Conservation (phyloP, 495 filamentous ascomycete genomes). For the Evernia prunastri region DNA sequence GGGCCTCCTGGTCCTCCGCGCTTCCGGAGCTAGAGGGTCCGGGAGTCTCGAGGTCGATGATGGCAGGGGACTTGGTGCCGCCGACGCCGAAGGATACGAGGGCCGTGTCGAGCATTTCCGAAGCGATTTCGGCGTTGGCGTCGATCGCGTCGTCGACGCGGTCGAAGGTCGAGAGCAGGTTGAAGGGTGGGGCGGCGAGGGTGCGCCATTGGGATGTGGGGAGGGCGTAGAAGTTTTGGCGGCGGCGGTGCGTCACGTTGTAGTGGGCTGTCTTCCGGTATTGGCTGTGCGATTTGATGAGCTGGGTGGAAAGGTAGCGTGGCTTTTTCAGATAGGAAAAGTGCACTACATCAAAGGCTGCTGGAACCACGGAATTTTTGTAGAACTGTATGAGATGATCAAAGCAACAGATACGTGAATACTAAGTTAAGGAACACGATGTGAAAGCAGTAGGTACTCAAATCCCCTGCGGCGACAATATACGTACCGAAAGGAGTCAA, state of each 20-base stretch:
- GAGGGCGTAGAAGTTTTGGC: constrained; percentile 88
- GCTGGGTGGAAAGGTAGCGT: constrained; percentile 1
- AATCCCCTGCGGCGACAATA: background rate
- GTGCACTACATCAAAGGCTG: background rate
- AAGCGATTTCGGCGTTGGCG: constrained; percentile 73
- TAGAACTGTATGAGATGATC: background rate
- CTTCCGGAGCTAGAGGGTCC: background rate
- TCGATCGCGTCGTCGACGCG: constrained; percentile 84
- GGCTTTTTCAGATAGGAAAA: background rate
- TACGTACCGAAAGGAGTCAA: constrained; percentile 83
- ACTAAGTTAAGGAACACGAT: background rate
- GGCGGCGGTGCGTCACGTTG: constrained; percentile 80
- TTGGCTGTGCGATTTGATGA: constrained; percentile 46
- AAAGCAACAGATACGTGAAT: constrained; percentile 19
- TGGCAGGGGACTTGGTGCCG: constrained; percentile 2
- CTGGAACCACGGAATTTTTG: background rate
- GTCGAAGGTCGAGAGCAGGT: constrained; percentile 66
- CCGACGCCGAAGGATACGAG: constrained; percentile 57
- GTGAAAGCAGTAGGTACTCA: background rate
- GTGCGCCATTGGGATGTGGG: constrained; percentile 73
- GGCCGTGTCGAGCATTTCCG: constrained; percentile 62
- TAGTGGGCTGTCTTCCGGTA: constrained; percentile 77
- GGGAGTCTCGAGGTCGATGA: background rate
- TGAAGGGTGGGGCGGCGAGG: constrained; percentile 74
- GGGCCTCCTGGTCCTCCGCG: constrained; percentile 24